phyloP scores from a whole-genome alignment of 2,329 filamentous ascomycete species.

The Trichoderma arundinaceum region DNA sequence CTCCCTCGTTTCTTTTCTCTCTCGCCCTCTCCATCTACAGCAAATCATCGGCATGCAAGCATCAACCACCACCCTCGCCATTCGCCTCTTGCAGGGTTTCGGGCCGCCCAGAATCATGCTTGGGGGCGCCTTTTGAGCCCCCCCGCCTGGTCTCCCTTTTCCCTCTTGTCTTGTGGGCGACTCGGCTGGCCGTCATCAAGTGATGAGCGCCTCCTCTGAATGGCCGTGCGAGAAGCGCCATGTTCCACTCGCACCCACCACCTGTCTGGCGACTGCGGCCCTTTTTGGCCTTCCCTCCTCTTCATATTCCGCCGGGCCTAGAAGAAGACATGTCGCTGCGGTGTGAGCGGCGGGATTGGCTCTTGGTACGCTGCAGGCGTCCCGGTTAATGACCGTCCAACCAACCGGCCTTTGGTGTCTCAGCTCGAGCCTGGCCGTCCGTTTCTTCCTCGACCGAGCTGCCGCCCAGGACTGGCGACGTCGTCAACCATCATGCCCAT shows the following conservation, averaged over 20 bases:
- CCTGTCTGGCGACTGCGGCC: slow-evolving; percentile 15
- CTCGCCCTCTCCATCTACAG: neutral
- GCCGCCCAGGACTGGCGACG: neutral
- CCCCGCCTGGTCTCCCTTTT: slow-evolving; percentile 15
- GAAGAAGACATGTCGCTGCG: slow-evolving; percentile 22
- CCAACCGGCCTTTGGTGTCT: slow-evolving; percentile 33
- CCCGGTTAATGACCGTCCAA: slow-evolving; percentile 32
- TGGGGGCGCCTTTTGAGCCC: neutral
- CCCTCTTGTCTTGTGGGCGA: neutral
- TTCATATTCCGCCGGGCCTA: slow-evolving; percentile 1
- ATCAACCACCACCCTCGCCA: neutral
- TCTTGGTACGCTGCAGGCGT: slow-evolving; percentile 24
- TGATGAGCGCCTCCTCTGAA: slow-evolving; percentile 18
- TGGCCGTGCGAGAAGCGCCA: slow-evolving; percentile 14
- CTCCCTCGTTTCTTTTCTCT: neutral
- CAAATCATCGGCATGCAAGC: slow-evolving; percentile 6
- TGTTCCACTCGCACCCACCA: slow-evolving; percentile 30
- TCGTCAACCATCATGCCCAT: slow-evolving; percentile 4
- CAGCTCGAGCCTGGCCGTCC: slow-evolving; percentile 38
- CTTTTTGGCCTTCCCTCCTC: slow-evolving; percentile 19
- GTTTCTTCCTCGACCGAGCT: slow-evolving; percentile 1
- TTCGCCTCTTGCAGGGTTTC: slow-evolving; percentile 3
- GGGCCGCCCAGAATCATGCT: neutral
- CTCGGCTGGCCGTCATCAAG: slow-evolving; percentile 3
- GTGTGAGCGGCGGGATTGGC: slow-evolving; percentile 16